A percentile compares a stretch with the other conserved stretches of the same genome.
Conservation (phyloP, 2,329 filamentous ascomycete species). For the Decorospora gaudefroyi region DNA sequence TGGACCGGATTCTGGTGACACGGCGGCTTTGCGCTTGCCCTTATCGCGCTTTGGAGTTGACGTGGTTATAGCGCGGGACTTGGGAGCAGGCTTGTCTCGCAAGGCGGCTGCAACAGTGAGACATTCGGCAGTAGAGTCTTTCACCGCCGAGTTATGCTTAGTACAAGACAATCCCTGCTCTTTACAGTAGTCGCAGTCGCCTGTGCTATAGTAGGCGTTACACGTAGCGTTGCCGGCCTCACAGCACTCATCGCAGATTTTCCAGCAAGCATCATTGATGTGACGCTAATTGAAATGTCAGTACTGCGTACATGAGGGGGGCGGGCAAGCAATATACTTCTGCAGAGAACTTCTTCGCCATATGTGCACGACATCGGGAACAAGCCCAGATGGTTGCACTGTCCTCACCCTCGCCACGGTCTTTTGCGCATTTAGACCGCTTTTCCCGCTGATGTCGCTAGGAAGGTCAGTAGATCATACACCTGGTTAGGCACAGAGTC, state of each 20-base stretch:
- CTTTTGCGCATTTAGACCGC: constrained; percentile 4
- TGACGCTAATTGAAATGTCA: constrained; percentile 8
- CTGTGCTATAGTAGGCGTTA: constrained; percentile 6
- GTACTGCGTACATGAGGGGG: not conserved
- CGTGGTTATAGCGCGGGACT: not conserved
- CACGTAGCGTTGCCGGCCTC: constrained; percentile 3
- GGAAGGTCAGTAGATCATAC: not conserved
- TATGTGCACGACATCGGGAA: constrained; percentile 10
- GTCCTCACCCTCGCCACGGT: not conserved
- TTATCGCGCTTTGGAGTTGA: not conserved
- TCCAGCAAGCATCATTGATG: constrained; percentile 18
- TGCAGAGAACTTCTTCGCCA: constrained; percentile 7
- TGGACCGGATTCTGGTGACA: constrained; percentile 10
- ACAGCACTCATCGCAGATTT: constrained; percentile 23
- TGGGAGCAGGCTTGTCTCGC: constrained; percentile 1
- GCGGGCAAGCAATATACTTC: not conserved
- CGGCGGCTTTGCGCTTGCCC: constrained; percentile 11
- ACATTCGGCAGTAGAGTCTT: constrained; percentile 1
- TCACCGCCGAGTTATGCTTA: constrained; percentile 9
- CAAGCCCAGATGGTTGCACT: constrained; percentile 6
- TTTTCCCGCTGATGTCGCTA: constrained; percentile 9
- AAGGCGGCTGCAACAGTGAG: not conserved
- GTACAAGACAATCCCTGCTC: constrained; percentile 9
- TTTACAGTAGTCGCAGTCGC: constrained; percentile 14
- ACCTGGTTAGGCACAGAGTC: too few relatives aligned